Percentiles rank a stretch among this genome's conserved stretches.
Conservation (phyloP, 768 basidiomycete species). For the Tylopilus felleus region DNA sequence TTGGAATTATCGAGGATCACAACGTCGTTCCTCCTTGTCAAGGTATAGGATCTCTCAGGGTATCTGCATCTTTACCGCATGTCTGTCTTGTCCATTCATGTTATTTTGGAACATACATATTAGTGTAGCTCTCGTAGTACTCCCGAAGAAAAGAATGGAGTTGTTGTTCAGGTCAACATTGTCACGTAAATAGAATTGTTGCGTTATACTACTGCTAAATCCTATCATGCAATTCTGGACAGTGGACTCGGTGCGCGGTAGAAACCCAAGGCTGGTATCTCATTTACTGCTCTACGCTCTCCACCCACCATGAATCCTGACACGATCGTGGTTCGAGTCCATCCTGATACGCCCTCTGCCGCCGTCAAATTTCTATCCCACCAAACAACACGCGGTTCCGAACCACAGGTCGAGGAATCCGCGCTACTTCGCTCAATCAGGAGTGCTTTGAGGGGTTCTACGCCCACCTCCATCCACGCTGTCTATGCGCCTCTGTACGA, state of each 20-base stretch:
- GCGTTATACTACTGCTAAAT: too few relatives aligned
- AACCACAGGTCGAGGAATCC: conserved; percentile 26
- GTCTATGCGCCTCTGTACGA: conserved; percentile 43
- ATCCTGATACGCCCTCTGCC: conserved; percentile 42
- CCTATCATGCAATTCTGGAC: neutral
- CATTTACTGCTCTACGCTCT: neutral
- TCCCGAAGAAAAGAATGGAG: neutral
- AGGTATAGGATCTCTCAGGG: conserved; percentile 31
- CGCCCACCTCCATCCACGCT: conserved; percentile 39
- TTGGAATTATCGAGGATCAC: conserved; percentile 30
- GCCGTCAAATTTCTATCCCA: conserved; percentile 41
- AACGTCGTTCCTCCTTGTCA: conserved; percentile 21
- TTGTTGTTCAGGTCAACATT: conserved; percentile 2
- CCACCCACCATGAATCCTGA: conserved; percentile 12
- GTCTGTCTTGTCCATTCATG: conserved; percentile 37
- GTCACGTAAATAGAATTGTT: neutral
- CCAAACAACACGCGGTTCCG: conserved; percentile 16
- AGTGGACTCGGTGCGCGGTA: neutral
- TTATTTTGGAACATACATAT: conserved; percentile 34
- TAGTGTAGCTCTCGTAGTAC: conserved; percentile 30
- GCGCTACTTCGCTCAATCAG: conserved; percentile 55
- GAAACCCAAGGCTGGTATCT: neutral
- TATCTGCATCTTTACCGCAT: conserved; percentile 33
- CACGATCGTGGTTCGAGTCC: conserved; percentile 35
- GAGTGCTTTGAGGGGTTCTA: conserved; percentile 54